Percentiles rank a stretch among this genome's conserved stretches.
Evolutionary conservation across 371 early-diverging fungal species (phyloP).

Genomic region (Mortierella sp.): DNA sequence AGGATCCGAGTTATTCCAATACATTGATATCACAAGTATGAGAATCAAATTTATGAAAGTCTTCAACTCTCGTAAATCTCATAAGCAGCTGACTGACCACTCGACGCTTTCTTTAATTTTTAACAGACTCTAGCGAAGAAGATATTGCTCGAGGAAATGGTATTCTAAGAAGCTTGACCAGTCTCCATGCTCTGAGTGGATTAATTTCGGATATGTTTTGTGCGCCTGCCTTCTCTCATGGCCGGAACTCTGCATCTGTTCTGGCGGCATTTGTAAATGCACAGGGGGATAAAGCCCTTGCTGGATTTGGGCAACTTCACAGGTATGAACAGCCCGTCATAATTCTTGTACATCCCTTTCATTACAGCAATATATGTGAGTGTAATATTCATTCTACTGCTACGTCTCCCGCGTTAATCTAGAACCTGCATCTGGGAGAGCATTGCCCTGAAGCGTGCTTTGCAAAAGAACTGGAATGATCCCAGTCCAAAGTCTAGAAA

Average conservation of each 20-base stretch:
- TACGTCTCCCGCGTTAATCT: neutral
- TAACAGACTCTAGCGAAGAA: conserved; percentile 60
- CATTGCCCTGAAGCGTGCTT: conserved; percentile 67
- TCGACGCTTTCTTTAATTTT: neutral
- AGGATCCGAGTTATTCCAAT: conserved; percentile 37
- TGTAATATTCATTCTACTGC: neutral
- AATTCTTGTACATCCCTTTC: neutral
- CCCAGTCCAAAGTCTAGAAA: conserved; percentile 44
- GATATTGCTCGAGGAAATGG: conserved; percentile 66
- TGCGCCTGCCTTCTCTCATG: conserved; percentile 74
- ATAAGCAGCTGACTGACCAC: neutral
- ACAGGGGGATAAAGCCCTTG: conserved; percentile 66
- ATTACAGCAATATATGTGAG: neutral
- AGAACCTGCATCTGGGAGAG: conserved; percentile 80
- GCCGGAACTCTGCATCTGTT: conserved; percentile 72
- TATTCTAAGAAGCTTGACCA: conserved; percentile 68
- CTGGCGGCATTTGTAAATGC: conserved; percentile 71
- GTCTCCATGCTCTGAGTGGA: conserved; percentile 73
- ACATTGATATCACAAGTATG: conserved; percentile 48
- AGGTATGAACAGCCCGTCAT: conserved; percentile 59
- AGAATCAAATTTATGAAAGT: neutral
- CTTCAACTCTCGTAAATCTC: neutral
- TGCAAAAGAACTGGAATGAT: conserved; percentile 80
- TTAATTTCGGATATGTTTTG: conserved; percentile 83
- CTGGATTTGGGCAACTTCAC: conserved; percentile 74